Conservation (phyloP, 306 rosid genomes). For the Benincasa hispida region DNA sequence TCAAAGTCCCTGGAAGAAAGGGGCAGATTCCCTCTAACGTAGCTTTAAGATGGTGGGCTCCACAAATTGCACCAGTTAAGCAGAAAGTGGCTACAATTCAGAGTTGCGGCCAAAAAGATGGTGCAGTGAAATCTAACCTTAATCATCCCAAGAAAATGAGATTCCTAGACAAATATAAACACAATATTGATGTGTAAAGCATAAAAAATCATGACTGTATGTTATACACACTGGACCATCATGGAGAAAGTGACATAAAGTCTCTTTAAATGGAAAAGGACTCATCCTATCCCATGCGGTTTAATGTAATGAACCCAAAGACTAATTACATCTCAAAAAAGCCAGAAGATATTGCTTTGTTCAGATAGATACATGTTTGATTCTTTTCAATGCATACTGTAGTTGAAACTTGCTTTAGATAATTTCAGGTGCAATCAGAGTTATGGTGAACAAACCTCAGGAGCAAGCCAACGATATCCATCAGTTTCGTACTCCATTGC, state of each 20-base stretch:
- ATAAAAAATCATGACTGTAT: constrained; percentile 34
- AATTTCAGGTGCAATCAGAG: constrained; percentile 7
- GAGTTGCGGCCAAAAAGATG: neutral
- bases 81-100: neutral
- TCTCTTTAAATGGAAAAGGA: constrained; percentile 19
- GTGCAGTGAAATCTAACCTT: neutral
- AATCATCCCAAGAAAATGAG: constrained; percentile 15
- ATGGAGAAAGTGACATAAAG: constrained; percentile 53
- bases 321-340: neutral
- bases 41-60: neutral
- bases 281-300: constrained; percentile 20
- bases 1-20: neutral
- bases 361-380: neutral
- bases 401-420: constrained; percentile 3
- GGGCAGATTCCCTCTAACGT: neutral
- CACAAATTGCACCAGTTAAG: neutral
- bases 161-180: constrained; percentile 34
- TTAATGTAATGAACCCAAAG: constrained; percentile 23
- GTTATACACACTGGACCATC: constrained; percentile 58
- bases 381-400: neutral
- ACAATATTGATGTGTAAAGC: constrained; percentile 34
- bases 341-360: neutral
- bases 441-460: constrained; percentile 58
- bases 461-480: constrained; percentile 96
- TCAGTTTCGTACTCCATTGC: constrained; percentile 90